These are phyloP conservation scores for Boletus reticulatus DNA, from an alignment of 768 basidiomycete species.

Conservation along the genomic window DNA sequence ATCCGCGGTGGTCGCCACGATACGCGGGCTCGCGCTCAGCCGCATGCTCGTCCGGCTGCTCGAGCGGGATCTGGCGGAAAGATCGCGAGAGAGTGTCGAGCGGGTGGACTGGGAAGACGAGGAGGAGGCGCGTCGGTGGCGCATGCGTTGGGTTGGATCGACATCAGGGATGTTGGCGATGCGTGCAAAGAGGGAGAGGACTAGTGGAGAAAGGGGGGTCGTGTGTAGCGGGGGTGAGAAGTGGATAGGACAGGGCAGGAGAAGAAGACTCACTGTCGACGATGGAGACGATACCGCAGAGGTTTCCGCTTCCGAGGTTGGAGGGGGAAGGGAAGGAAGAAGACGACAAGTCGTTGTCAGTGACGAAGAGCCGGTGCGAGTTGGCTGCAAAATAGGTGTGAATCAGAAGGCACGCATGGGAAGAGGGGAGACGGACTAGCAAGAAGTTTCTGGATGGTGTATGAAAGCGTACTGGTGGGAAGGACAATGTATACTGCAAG, in stretches of 20 bases:
- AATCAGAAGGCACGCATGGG: constrained; percentile 3
- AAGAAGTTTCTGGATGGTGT: constrained; percentile 76
- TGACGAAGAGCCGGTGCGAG: constrained; percentile 77
- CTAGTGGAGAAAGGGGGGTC: constrained; percentile 34
- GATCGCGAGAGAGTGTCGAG: constrained; percentile 38
- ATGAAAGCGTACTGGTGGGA: constrained; percentile 59
- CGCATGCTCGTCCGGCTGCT: constrained; percentile 41
- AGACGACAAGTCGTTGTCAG: constrained; percentile 49
- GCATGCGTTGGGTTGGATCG: constrained; percentile 76
- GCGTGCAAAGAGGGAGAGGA: constrained; percentile 76
- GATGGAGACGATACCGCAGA: constrained; percentile 77
- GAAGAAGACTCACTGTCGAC: constrained; percentile 62
- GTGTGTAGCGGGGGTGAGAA: not conserved
- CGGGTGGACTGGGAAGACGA: constrained; percentile 57
- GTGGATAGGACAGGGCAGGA: not conserved
- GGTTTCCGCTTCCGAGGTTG: constrained; percentile 36
- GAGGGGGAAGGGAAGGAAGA: constrained; percentile 50
- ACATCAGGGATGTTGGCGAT: constrained; percentile 70
- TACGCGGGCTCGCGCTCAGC: constrained; percentile 32
- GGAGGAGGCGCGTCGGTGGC: constrained; percentile 77
- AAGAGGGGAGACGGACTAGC: constrained; percentile 55
- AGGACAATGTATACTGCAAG: constrained; percentile 70
- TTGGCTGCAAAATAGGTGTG: constrained; percentile 50
- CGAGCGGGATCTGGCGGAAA: constrained; percentile 38
- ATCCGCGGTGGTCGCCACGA: constrained; percentile 29